These are phyloP conservation scores for Alternaria burnsii DNA, from an alignment of 2,329 filamentous ascomycete genomes.

Conservation along the genomic window DNA sequence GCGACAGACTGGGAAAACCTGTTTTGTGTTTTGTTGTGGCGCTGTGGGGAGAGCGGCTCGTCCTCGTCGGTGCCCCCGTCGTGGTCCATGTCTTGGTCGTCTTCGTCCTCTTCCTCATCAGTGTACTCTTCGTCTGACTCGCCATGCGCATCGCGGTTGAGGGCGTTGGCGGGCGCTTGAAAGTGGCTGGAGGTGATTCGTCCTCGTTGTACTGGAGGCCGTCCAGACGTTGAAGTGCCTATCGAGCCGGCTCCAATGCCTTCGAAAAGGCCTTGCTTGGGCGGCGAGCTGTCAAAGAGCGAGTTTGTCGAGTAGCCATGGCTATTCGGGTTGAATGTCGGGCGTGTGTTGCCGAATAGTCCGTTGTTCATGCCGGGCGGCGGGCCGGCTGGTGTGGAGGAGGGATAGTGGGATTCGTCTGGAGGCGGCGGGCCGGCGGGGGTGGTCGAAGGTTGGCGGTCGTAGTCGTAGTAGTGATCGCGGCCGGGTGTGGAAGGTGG, in stretches of 20 bases:
- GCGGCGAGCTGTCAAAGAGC: constrained; percentile 45
- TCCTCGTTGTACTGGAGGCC: constrained; percentile 40
- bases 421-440: constrained; percentile 64
- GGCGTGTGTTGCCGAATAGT: constrained; percentile 61
- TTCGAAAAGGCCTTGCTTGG: constrained; percentile 38
- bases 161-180: constrained; percentile 43
- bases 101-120: constrained; percentile 38
- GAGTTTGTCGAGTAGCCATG: constrained; percentile 30
- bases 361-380: constrained; percentile 56
- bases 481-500: constrained; percentile 50
- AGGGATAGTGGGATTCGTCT: constrained; percentile 53
- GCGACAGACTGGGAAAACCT: constrained; percentile 41
- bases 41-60: constrained; percentile 56
- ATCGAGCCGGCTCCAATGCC: constrained; percentile 40
- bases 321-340: constrained; percentile 39
- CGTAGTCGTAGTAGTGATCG: constrained; percentile 35
- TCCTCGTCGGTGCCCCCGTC: constrained; percentile 51
- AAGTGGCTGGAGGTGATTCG: constrained; percentile 34
- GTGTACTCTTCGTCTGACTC: constrained; percentile 45
- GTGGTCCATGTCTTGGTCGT: constrained; percentile 48
- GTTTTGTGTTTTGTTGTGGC: constrained; percentile 31
- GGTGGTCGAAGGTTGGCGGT: constrained; percentile 61
- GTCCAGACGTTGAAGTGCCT: constrained; percentile 39
- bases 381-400: constrained; percentile 65
- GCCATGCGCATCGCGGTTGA: constrained; percentile 43